Evolutionary conservation across 352 stramenopile genomes (phyloP), one percentile per base, ranked within the genome.

Genomic region (Elongisporangium senticosum): DNA sequence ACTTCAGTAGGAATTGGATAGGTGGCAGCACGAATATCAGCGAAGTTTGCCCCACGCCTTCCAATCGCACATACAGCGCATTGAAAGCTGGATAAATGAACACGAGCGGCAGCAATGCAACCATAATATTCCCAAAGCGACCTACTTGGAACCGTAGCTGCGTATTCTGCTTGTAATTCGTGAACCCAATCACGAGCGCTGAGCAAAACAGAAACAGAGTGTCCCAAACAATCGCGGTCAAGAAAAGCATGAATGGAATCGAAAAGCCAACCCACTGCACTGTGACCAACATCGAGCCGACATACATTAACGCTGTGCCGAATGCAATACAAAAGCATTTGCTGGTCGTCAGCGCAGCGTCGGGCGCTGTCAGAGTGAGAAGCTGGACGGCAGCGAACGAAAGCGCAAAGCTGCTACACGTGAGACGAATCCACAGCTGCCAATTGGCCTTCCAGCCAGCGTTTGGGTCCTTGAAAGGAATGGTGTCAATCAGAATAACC

Each of bases 221-320:
- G 7, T 39, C 28, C 28, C 28, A 39, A 39, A 39, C 28, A 39
- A 39, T 39, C 28, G 28, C 4, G 28, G 65, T 67, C 23, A 72
- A 55, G 10, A 58, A 48, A 17, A 72, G 67, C 3, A 69, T 62
- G 15, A 72, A 72, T 13, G 65, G 62, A 17, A 69, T 59, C 4
- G 65, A 58, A 20, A 69, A 69, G 17, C 51, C 55, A 57, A 62
- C 69, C 1, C 51, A 26, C 7, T 37, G 56, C 22, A 64, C 67
- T 19, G 67, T 60, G 0, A 28, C 17, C 47, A 69, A 8, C 21
- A 72, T 20, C 8, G 67, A 58, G 28, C 28, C 28, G 7, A 39
- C 28, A 7, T 39, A 39, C 6, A 39, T 8, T 14, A 13, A 13
- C 28, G 28, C 28, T 6, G 28, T 39, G 8, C 64, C 57, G 23